Conservation (phyloP, 1,284 basidiomycete species). For the Ceratobasidium sp. region DNA sequence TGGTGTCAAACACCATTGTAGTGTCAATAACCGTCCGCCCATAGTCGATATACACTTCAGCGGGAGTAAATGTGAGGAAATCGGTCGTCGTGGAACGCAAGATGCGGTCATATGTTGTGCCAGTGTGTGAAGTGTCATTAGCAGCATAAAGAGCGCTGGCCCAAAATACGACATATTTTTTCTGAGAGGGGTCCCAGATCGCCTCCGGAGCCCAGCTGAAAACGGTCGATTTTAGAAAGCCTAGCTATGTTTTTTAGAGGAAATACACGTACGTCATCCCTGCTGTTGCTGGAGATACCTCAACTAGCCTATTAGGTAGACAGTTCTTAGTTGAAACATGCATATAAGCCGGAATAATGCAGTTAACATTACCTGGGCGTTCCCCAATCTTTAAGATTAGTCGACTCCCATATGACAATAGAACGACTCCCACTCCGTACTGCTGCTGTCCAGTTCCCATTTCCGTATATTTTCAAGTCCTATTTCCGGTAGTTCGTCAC, state of each 20-base stretch:
- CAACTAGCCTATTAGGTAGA: neutral
- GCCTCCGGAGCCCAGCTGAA: slow-evolving; percentile 36
- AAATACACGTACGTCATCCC: slow-evolving; percentile 24
- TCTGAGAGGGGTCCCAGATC: slow-evolving; percentile 35
- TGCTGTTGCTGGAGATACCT: slow-evolving; percentile 35
- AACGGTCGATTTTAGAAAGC: neutral
- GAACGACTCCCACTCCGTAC: slow-evolving; percentile 35
- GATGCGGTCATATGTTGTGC: slow-evolving; percentile 27
- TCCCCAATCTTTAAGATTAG: slow-evolving; percentile 36
- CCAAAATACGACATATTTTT: slow-evolving; percentile 39
- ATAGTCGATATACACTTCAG: slow-evolving; percentile 28
- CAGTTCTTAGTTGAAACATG: neutral
- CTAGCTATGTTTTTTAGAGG: no score
- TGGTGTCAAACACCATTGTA: slow-evolving; percentile 18
- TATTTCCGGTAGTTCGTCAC: neutral
- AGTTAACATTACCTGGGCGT: slow-evolving; percentile 4
- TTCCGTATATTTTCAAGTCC: slow-evolving; percentile 41
- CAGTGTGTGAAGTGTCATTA: slow-evolving; percentile 31
- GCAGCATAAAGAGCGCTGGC: slow-evolving; percentile 30
- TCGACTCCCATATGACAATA: slow-evolving; percentile 39
- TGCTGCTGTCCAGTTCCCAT: slow-evolving; percentile 28
- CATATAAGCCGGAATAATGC: neutral
- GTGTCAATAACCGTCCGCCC: slow-evolving; percentile 32
- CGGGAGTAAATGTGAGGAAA: slow-evolving; percentile 14
- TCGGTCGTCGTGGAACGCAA: slow-evolving; percentile 29